phyloP scores from a whole-genome alignment of 208 protist species.

The Acanthamoeba castellanii region DNA sequence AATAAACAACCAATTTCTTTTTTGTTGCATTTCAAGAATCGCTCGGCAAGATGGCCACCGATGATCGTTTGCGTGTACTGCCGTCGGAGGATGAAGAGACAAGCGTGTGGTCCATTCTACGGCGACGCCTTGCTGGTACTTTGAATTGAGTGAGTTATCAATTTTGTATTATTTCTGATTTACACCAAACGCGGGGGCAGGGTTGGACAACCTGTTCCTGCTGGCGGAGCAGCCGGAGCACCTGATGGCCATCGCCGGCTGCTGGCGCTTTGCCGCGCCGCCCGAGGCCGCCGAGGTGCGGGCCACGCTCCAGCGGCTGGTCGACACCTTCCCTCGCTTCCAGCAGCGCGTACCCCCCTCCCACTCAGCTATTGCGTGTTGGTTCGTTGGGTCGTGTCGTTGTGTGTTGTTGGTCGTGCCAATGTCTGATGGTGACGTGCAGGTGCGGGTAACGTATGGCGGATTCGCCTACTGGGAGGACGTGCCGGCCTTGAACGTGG shows the following conservation, averaged over 20 bases:
- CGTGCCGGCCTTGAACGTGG: not conserved
- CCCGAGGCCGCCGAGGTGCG: not conserved
- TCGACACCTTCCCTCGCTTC: conserved; percentile 40
- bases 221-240: not conserved
- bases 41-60: too few relatives aligned
- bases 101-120: too few relatives aligned
- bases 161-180: too few relatives aligned
- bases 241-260: conserved; percentile 58
- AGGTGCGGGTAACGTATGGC: not conserved
- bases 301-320: conserved; percentile 7
- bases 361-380: too few relatives aligned
- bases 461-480: conserved; percentile 36
- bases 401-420: not conserved
- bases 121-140: too few relatives aligned
- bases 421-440: not conserved
- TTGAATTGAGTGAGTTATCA: too few relatives aligned
- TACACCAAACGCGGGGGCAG: not conserved
- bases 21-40: too few relatives aligned
- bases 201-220: conserved; percentile 40
- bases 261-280: conserved; percentile 7
- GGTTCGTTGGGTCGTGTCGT: not conserved
- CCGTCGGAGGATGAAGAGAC: too few relatives aligned
- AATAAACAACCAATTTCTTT: too few relatives aligned
- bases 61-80: too few relatives aligned
- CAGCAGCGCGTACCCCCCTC: not conserved